Base-by-base conservation (phyloP, 2,329 filamentous ascomycete genomes). In the Hymenoscyphus scutula region DNA sequence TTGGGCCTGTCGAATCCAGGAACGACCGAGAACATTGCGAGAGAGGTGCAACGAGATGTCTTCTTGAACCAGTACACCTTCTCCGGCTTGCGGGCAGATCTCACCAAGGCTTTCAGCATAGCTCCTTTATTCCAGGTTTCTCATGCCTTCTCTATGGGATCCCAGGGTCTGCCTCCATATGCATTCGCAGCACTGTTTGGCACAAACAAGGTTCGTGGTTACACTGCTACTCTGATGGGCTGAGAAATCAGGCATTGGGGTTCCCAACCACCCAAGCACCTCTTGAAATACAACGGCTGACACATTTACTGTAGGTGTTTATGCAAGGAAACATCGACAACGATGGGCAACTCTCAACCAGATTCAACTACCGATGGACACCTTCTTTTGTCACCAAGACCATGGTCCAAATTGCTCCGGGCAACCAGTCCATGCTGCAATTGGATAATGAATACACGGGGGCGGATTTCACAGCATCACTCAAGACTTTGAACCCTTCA, bases 61-160 rank as follows among this genome's bases (percentile, higher is more conserved):
- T 89, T 98, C 76, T 87, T 97, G 74, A 95, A 89, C 80, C 97
- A 97, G 82, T 90, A 92, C 78, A 96, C 95, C 87, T 98, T 99
- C 82, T 90, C 91, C 53, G 95, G 95, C 73, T 85, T 99, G 77
- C 91, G 94, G 76, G 96, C 94, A 77, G 95, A 99, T 78, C 82
- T 98, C 76, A 97, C 92, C 76, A 98, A 97, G 84, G 88, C 92
- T 75, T 96, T 98, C 80, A 95, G 92, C 84, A 86, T 96, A 77
- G 86, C 88, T 62, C 95, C 95, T 63, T 82, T 98, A 70, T 99
- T 99, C 84, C 94, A 98, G 80, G 90, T 97, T 71, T 97, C 94
- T 69, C 95, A 99, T 81, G 91, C 95, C 72, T 95, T 99, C 77
- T 89, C 94, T 61, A 91, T 97, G 86, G 94, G 95, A 71, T 85